A percentile compares a stretch with the other conserved stretches of the same genome.
Evolutionary conservation across 805 yeast genomes (phyloP).

Genomic region (Metschnikowia arizonensis): DNA sequence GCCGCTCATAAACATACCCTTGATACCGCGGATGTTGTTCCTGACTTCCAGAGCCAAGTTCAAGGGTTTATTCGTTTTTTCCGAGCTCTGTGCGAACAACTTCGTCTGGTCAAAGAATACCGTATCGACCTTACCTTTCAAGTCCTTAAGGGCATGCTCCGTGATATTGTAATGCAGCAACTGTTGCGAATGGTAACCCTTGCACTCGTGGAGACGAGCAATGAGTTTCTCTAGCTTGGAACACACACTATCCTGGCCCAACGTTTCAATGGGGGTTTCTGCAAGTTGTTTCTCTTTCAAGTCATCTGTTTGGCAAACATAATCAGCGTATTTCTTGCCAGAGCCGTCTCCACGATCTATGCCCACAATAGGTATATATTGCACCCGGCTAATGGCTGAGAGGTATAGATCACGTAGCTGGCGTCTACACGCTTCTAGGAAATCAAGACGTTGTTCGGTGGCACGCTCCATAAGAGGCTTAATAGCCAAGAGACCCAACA

Average conservation of each 20-base stretch:
- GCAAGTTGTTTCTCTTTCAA: slow-evolving; percentile 20
- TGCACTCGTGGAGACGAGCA: slow-evolving; percentile 22
- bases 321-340: slow-evolving; percentile 34
- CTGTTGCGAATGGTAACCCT: slow-evolving; percentile 25
- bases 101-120: slow-evolving; percentile 31
- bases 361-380: slow-evolving; percentile 39
- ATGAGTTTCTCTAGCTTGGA: slow-evolving; percentile 23
- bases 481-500: slow-evolving; percentile 30
- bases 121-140: slow-evolving; percentile 35
- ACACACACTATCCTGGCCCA: slow-evolving; percentile 24
- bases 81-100: slow-evolving; percentile 21
- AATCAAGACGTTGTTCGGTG: slow-evolving; percentile 28
- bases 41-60: slow-evolving; percentile 33
- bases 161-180: slow-evolving; percentile 32
- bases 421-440: slow-evolving; percentile 30
- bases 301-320: slow-evolving; percentile 35
- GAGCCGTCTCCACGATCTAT: slow-evolving; percentile 24
- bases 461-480: slow-evolving; percentile 34
- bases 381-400: slow-evolving; percentile 30
- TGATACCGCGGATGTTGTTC: slow-evolving; percentile 37
- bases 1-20: slow-evolving; percentile 45
- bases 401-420: slow-evolving; percentile 35
- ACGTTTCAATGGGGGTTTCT: slow-evolving; percentile 20
- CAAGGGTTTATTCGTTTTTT: slow-evolving; percentile 1
- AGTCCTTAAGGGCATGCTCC: slow-evolving; percentile 29